Conservation (phyloP, 2,329 filamentous ascomycete species). For the Claviceps purpurea region DNA sequence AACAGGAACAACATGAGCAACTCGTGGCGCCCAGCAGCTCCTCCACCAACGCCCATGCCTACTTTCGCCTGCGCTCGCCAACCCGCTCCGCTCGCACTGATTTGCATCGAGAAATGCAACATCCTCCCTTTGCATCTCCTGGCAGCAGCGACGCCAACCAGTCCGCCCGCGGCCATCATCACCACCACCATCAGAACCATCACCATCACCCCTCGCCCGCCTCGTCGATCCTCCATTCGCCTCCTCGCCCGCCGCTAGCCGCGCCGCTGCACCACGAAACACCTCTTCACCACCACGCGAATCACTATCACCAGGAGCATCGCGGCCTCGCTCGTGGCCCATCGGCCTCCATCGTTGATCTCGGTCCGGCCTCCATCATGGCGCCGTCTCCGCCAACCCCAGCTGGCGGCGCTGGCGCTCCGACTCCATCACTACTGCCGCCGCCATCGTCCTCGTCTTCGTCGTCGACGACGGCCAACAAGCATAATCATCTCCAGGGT, state of each 20-base stretch:
- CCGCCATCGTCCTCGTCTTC: slow-evolving; percentile 14
- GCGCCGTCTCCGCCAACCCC: slow-evolving; percentile 16
- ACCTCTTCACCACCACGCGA: slow-evolving; percentile 3
- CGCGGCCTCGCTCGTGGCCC: slow-evolving; percentile 14
- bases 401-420: slow-evolving; percentile 16
- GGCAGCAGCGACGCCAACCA: slow-evolving; percentile 15
- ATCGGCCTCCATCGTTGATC: not conserved
- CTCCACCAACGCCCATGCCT: slow-evolving; percentile 6
- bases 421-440: slow-evolving; percentile 16
- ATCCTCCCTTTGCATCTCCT: slow-evolving; percentile 18
- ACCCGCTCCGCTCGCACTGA: slow-evolving; percentile 24
- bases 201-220: slow-evolving; percentile 9
- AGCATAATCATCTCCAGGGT: slow-evolving; percentile 14
- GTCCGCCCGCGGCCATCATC: slow-evolving; percentile 15
- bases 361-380: slow-evolving; percentile 18
- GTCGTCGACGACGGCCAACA: slow-evolving; percentile 9
- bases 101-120: slow-evolving; percentile 16
- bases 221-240: slow-evolving; percentile 18
- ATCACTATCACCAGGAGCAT: slow-evolving; percentile 1
- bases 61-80: slow-evolving; percentile 37
- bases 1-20: not conserved
- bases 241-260: slow-evolving; percentile 14
- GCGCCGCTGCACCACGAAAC: slow-evolving; percentile 3
- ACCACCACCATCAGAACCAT: not conserved
- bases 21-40: not conserved